Evolutionary conservation across 208 protist genomes (phyloP).

Genomic region (Trypanosoma mega): DNA sequence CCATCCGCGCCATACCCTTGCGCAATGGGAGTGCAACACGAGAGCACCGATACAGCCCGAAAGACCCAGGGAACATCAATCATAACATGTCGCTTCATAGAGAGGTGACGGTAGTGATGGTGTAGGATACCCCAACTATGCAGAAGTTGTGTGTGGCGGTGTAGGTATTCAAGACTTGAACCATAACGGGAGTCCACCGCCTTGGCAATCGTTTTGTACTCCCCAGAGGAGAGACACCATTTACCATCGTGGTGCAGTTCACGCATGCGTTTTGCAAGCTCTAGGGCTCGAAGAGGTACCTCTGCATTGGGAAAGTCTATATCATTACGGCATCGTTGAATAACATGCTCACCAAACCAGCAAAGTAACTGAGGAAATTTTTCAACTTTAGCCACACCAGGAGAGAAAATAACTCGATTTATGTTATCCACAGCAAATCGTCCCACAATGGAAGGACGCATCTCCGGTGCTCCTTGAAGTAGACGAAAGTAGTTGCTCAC

Average conservation of each 20-base stretch:
- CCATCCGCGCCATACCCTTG: neutral
- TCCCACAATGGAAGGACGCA: conserved; percentile 64
- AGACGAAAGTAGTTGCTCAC: conserved; percentile 65
- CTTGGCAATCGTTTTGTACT: conserved; percentile 59
- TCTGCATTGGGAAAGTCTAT: conserved; percentile 66
- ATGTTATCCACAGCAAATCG: conserved; percentile 73
- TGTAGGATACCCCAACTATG: conserved; percentile 56
- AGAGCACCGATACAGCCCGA: conserved; percentile 26
- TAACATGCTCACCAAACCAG: conserved; percentile 68
- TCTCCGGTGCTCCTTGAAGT: conserved; percentile 54
- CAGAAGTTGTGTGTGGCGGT: conserved; percentile 73
- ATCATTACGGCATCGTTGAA: conserved; percentile 55
- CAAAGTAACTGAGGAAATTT: conserved; percentile 61
- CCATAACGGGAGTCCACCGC: conserved; percentile 46
- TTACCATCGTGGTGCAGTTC: conserved; percentile 38
- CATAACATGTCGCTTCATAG: conserved; percentile 46
- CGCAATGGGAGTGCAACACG: conserved; percentile 13
- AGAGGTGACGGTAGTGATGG: conserved; percentile 56
- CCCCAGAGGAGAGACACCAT: conserved; percentile 50
- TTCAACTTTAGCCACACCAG: conserved; percentile 41
- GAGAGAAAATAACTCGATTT: conserved; percentile 41
- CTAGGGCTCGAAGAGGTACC: conserved; percentile 46
- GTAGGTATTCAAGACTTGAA: conserved; percentile 38
- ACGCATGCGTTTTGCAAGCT: conserved; percentile 29
- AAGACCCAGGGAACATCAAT: conserved; percentile 71